Evolutionary conservation across 2,329 filamentous ascomycete genomes (phyloP).

Genomic region (Torrubiellomyces zombiae): DNA sequence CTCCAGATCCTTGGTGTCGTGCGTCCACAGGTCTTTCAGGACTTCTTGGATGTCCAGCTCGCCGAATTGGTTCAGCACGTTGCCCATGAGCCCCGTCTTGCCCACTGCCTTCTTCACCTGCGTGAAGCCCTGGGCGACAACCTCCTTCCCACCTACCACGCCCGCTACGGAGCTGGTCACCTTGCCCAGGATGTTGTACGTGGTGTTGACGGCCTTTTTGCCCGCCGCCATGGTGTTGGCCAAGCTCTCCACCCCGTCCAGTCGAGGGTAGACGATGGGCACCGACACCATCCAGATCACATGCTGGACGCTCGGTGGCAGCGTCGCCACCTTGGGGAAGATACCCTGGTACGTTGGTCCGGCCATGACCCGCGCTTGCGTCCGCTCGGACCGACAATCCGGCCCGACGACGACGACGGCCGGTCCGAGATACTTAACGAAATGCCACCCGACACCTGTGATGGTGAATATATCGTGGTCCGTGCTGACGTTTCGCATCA

Average conservation of each 20-base stretch:
- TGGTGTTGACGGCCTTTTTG: slow-evolving; percentile 91
- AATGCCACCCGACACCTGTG: slow-evolving; percentile 96
- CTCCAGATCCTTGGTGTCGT: slow-evolving; percentile 94
- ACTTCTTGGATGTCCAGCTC: slow-evolving; percentile 92
- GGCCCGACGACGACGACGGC: slow-evolving; percentile 78
- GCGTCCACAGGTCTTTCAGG: slow-evolving; percentile 92
- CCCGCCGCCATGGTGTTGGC: slow-evolving; percentile 84
- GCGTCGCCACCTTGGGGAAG: slow-evolving; percentile 82
- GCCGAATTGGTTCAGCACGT: slow-evolving; percentile 88
- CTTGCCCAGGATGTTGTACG: slow-evolving; percentile 91
- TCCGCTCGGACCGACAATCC: slow-evolving; percentile 84
- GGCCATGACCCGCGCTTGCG: slow-evolving; percentile 79
- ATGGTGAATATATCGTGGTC: slow-evolving; percentile 92
- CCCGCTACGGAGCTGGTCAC: slow-evolving; percentile 90
- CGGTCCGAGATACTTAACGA: slow-evolving; percentile 89
- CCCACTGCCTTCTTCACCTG: slow-evolving; percentile 94
- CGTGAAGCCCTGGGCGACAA: slow-evolving; percentile 83
- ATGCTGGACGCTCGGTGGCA: slow-evolving; percentile 88
- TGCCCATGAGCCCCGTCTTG: slow-evolving; percentile 89
- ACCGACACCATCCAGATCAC: slow-evolving; percentile 94
- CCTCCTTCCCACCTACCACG: slow-evolving; percentile 84
- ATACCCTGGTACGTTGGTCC: slow-evolving; percentile 94
- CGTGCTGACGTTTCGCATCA: slow-evolving; percentile 73
- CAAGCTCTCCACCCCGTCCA: slow-evolving; percentile 83
- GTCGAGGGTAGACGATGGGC: slow-evolving; percentile 73